Evolutionary conservation across 768 basidiomycete genomes (phyloP), one percentile per base, ranked within the genome.

Genomic region (Zangia roseola): DNA sequence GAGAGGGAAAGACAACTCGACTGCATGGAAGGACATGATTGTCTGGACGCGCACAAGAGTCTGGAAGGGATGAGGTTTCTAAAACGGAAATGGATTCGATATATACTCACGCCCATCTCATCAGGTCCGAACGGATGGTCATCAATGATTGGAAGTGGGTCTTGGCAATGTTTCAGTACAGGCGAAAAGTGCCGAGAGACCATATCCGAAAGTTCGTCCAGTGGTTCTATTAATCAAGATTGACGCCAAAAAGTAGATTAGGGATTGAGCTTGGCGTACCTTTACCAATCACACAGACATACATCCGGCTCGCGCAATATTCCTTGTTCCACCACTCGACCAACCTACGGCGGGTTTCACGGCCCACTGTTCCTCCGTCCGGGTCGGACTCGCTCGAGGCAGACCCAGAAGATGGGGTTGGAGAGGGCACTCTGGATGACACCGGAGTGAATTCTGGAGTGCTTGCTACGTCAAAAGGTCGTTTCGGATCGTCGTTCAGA

Each of bases 1-100:
- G 60, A 94, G 66, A 50, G 88, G 81, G 69, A 92, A 93, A 3
- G 83, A 84, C 20, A 95, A 77, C 60, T 94, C 93, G 43, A 95
- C 57, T 0, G 81, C 84, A 60, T 91, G 87, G 68, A 92, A 83
- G 20, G 86, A 79, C 84, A 91, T 91, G 56, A 97, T 80, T 0
- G 92, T 94, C 68, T 93, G 86, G n/a, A 86, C 80, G 41, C 82
- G 87, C 9, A 97, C 85, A 50, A 92, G 74, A 3, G 88, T 88
- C 82, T 91, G 53, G 43, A 60, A 63, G 64, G 39, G 55, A 44
- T 36, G 52, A 39, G 37, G 13, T 52, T 6, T 61, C 51, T 39
- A 44, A 20, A 41, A 40, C 8, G 20, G 49, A 52, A 50, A 16
- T 23, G 19, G 20, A 42, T 43, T 30, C 28, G 20, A 24, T 16